Evolutionary conservation across 1,284 basidiomycete genomes (phyloP).

Genomic region (Apiotrichum siamense): DNA sequence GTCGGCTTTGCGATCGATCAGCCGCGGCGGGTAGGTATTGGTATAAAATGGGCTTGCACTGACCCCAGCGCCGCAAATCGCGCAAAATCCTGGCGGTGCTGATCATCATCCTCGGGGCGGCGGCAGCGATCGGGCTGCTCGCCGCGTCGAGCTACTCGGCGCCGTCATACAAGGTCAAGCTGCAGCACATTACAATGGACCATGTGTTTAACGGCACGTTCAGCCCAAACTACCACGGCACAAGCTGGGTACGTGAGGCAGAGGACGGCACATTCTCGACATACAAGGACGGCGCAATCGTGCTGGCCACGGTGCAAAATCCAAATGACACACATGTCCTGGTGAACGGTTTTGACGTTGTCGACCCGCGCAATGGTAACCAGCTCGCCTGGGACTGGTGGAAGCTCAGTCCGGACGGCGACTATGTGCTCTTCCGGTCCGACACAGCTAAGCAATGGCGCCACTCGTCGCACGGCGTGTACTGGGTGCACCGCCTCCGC

Average conservation of each 20-base stretch:
- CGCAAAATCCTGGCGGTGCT: slow-evolving; percentile 39
- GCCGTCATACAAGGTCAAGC: slow-evolving; percentile 41
- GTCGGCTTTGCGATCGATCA: slow-evolving; percentile 30
- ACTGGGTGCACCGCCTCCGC: slow-evolving; percentile 69
- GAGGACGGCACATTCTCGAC: slow-evolving; percentile 82
- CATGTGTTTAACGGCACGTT: slow-evolving; percentile 89
- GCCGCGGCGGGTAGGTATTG: slow-evolving; percentile 14
- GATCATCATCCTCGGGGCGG: slow-evolving; percentile 31
- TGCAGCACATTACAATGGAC: slow-evolving; percentile 70
- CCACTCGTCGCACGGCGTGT: slow-evolving; percentile 78
- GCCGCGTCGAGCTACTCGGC: slow-evolving; percentile 40
- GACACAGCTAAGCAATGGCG: slow-evolving; percentile 85
- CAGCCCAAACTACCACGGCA: slow-evolving; percentile 45
- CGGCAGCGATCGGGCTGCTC: slow-evolving; percentile 37
- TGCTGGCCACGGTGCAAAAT: slow-evolving; percentile 68
- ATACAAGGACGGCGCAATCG: slow-evolving; percentile 57
- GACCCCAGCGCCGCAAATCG: slow-evolving; percentile 35
- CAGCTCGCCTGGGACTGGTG: slow-evolving; percentile 58
- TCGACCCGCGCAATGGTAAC: slow-evolving; percentile 48
- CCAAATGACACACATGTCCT: slow-evolving; percentile 30
- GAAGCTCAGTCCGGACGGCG: slow-evolving; percentile 79
- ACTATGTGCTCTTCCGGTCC: slow-evolving; percentile 72
- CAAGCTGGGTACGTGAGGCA: slow-evolving; percentile 84
- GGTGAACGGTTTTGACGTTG: slow-evolving; percentile 30
- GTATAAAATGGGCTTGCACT: slow-evolving; percentile 8